A percentile compares a stretch with the other conserved stretches of the same genome.
Evolutionary conservation across 2,329 filamentous ascomycete species (phyloP).

Genomic region (Nothopassalora personata): DNA sequence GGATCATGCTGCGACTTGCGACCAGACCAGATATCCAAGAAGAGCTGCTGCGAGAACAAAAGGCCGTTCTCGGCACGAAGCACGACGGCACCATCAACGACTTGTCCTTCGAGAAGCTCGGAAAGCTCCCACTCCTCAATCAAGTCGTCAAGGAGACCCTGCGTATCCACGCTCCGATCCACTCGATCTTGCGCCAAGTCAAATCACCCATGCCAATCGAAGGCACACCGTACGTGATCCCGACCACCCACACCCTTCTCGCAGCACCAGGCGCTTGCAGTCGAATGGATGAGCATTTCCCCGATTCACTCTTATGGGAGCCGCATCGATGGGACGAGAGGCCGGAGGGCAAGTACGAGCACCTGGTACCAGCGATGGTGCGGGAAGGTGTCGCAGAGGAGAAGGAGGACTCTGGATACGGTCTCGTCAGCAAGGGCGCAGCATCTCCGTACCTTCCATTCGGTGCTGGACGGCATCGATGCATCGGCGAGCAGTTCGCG

Average conservation of each 20-base stretch:
- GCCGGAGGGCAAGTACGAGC: conserved; percentile 39
- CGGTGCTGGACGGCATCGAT: conserved; percentile 85
- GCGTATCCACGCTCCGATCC: conserved; percentile 84
- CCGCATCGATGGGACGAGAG: conserved; percentile 82
- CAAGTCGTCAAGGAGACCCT: conserved; percentile 89
- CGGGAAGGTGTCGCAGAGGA: conserved; percentile 41
- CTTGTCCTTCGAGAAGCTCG: conserved; percentile 70
- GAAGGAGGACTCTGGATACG: conserved; percentile 90
- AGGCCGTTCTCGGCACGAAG: conserved; percentile 64
- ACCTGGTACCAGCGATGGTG: conserved; percentile 25
- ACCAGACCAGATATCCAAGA: conserved; percentile 71
- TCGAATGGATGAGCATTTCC: conserved; percentile 68
- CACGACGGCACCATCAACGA: conserved; percentile 52
- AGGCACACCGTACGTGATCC: conserved; percentile 76
- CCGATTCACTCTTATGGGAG: conserved; percentile 76
- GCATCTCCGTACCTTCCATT: conserved; percentile 89
- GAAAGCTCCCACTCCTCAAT: conserved; percentile 73
- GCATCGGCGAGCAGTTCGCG: conserved; percentile 95
- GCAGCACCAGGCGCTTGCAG: conserved; percentile 79
- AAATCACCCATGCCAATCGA: conserved; percentile 81
- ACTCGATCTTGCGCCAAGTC: conserved; percentile 90
- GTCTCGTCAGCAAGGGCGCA: conserved; percentile 84
- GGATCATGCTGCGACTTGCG: conserved; percentile 79
- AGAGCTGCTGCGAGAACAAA: conserved; percentile 78
- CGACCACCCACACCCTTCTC: conserved; percentile 73